phyloP scores from a whole-genome alignment of 192 early-diverging fungal genomes.

The Podila epicladia region DNA sequence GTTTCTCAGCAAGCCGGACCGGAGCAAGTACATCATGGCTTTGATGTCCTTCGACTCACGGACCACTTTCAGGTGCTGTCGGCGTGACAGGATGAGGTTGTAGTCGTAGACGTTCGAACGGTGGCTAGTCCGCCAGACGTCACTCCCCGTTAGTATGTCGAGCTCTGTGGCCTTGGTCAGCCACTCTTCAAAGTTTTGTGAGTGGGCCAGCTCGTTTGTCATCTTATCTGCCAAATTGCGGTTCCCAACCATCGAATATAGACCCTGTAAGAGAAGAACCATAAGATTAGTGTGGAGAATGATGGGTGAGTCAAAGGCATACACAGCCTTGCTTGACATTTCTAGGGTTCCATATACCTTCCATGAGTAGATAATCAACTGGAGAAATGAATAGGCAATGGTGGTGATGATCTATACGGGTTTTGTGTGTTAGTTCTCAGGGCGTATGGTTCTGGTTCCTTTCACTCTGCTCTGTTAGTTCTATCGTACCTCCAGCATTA shows the following conservation, averaged over 20 bases:
- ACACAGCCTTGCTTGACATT: too few relatives aligned
- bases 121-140: constrained; percentile 67
- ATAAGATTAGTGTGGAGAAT: neutral
- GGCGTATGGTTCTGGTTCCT: too few relatives aligned
- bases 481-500: too few relatives aligned
- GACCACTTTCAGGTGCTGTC: constrained; percentile 57
- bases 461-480: too few relatives aligned
- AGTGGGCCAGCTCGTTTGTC: constrained; percentile 51
- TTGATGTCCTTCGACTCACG: constrained; percentile 61
- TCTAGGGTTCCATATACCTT: constrained; percentile 13
- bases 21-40: constrained; percentile 69
- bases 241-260: constrained; percentile 39
- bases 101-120: constrained; percentile 70
- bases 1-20: constrained; percentile 74
- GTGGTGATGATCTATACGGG: constrained; percentile 20
- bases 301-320: too few relatives aligned
- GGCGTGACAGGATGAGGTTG: constrained; percentile 65
- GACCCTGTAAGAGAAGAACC: constrained; percentile 7
- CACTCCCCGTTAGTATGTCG: constrained; percentile 58
- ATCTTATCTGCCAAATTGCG: constrained; percentile 58
- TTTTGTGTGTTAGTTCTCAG: too few relatives aligned
- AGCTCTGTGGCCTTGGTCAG: constrained; percentile 55
- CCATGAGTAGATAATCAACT: constrained; percentile 45
- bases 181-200: constrained; percentile 66
- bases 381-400: constrained; percentile 21